Percentiles rank a stretch among this genome's conserved stretches.
Evolutionary conservation across 768 basidiomycete genomes (phyloP).

Genomic region (Lactarius deliciosus): DNA sequence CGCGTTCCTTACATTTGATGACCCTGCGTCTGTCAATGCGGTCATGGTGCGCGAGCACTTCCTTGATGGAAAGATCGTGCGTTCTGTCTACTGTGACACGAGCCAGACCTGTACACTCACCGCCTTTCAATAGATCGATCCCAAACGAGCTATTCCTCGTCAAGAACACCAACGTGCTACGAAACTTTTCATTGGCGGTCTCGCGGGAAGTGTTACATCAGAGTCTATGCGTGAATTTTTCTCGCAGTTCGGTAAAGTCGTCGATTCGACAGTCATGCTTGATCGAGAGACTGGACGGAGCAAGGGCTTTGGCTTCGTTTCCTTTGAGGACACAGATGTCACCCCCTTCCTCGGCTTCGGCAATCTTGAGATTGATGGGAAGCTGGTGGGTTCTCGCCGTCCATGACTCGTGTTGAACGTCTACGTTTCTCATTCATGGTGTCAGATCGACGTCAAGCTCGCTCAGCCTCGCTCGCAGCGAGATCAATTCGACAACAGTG

Average conservation of each 20-base stretch:
- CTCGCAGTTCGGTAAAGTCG: slow-evolving; percentile 88
- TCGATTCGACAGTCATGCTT: slow-evolving; percentile 97
- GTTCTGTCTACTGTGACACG: slow-evolving; percentile 33
- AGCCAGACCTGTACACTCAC: neutral
- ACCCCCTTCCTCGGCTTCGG: slow-evolving; percentile 83
- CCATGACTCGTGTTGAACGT: neutral
- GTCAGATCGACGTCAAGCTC: slow-evolving; percentile 91
- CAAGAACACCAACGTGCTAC: slow-evolving; percentile 91
- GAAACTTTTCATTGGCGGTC: slow-evolving; percentile 92
- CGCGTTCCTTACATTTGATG: slow-evolving; percentile 94
- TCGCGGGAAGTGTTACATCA: slow-evolving; percentile 86
- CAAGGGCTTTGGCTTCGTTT: slow-evolving; percentile 97
- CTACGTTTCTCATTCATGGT: neutral
- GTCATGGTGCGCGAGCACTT: slow-evolving; percentile 93
- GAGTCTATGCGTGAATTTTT: slow-evolving; percentile 92
- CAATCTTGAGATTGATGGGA: slow-evolving; percentile 88
- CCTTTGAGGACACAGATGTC: slow-evolving; percentile 85
- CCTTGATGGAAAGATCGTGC: slow-evolving; percentile 93
- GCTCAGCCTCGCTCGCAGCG: slow-evolving; percentile 87
- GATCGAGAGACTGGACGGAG: slow-evolving; percentile 90
- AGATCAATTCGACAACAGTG: slow-evolving; percentile 42
- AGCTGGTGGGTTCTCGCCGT: slow-evolving; percentile 58
- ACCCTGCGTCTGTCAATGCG: slow-evolving; percentile 85
- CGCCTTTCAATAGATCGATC: slow-evolving; percentile 73
- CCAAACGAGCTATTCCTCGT: slow-evolving; percentile 94